A percentile compares a stretch with the other conserved stretches of the same genome.
These are phyloP conservation scores for Solanum pennellii DNA, from an alignment of 257 asterid species.

Conservation along the genomic window DNA sequence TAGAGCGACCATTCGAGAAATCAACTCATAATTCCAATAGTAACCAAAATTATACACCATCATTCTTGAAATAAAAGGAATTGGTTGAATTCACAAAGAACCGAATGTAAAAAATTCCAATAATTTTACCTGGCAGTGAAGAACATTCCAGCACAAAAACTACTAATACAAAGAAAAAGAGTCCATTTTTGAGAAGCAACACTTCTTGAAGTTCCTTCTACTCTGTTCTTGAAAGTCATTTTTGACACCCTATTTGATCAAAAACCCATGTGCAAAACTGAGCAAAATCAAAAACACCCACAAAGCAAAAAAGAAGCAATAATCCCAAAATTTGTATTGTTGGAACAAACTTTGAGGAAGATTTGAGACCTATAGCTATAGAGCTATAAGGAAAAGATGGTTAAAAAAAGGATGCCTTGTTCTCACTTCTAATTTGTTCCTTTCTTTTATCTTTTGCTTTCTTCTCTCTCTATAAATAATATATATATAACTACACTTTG, in stretches of 20 bases:
- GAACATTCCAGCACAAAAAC: constrained; percentile 73
- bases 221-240: constrained; percentile 55
- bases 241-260: constrained; percentile 9
- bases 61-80: background rate
- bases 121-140: constrained; percentile 60
- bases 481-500: constrained; percentile 41
- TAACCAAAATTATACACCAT: background rate
- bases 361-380: background rate
- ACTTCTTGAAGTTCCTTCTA: constrained; percentile 49
- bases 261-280: constrained; percentile 16
- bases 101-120: background rate
- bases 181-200: constrained; percentile 54
- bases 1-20: background rate
- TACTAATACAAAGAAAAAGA: constrained; percentile 59
- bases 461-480: background rate
- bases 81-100: background rate
- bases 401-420: constrained; percentile 11
- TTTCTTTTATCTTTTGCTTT: constrained; percentile 39
- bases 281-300: background rate
- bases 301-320: constrained; percentile 1
- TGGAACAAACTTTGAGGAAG: constrained; percentile 6
- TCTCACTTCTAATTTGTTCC: constrained; percentile 22
- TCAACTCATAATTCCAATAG: background rate
- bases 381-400: background rate
- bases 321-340: constrained; percentile 3